Evolutionary conservation across 139 green algal species (phyloP), one percentile per base, ranked within the genome.

Genomic region (Micromonas pusilla): DNA sequence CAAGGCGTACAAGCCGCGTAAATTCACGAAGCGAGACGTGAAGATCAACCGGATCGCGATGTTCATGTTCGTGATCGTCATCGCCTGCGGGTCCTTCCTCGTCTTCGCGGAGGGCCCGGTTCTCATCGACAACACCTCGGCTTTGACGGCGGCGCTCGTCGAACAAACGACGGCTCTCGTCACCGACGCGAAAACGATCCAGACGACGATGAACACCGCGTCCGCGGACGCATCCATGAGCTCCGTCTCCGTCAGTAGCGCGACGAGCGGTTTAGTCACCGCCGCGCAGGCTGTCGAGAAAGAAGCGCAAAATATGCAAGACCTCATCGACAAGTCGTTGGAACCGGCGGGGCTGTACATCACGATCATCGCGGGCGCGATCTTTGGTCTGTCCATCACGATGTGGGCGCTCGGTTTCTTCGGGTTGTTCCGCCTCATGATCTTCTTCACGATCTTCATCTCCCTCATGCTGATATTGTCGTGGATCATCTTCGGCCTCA

Each of bases 401-500:
- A 62, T 39, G 20, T 62, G 26, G 37, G 30, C 30, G 19, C 21
- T 62, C 21, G 30, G 25, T 39, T 33, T 75, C 37, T 21, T 60
- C 21, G 33, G 33, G 1, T 63, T 63, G 20, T 75, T 34, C 34
- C 68, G 68, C 37, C 19, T 75, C 23, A 23, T 75, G 25, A 62
- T 63, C 37, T 39, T 75, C 38, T 75, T 60, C 37, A 33, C 68
- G 26, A 63, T 75, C 25, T 38, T 75, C 37, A 34, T 39, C 3
- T 63, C 68, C 19, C 20, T 63, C 21, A 62, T 62, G n/a, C 23
- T 75, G 37, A 36, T 75, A 3, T 13, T 75, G 19, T 38, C 21
- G 21, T 75, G 68, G 68, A 75, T 75, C 37, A 36, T 75, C 37
- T 38, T 60, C 37, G 68, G 68, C 30, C n/a, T 28, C 1, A 20